Evolutionary conservation across 2,329 filamentous ascomycete genomes (phyloP).

Genomic region (Alternaria brassicicola): DNA sequence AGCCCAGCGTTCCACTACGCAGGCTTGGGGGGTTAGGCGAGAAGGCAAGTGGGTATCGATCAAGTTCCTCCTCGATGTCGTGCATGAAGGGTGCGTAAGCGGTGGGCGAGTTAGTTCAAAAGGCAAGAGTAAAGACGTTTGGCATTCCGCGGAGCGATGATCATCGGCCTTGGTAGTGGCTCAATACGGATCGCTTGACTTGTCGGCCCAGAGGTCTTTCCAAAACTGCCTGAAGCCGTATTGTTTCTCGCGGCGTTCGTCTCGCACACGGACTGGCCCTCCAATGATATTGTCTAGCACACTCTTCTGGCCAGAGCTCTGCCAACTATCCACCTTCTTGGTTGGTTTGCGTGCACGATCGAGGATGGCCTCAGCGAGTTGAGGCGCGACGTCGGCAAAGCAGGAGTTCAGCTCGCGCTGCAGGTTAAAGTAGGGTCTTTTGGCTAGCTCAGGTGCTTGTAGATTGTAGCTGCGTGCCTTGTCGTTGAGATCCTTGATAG

Average conservation of each 20-base stretch:
- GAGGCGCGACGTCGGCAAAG: slow-evolving; percentile 84
- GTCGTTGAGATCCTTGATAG: slow-evolving; percentile 77
- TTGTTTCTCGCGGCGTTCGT: slow-evolving; percentile 70
- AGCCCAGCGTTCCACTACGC: not conserved
- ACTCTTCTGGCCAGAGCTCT: slow-evolving; percentile 52
- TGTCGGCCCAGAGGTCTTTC: slow-evolving; percentile 71
- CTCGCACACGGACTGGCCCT: slow-evolving; percentile 67
- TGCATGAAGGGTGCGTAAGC: slow-evolving; percentile 1
- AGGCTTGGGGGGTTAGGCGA: slow-evolving; percentile 15
- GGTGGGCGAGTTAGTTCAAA: not conserved
- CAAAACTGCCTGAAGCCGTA: slow-evolving; percentile 92
- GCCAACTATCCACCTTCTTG: slow-evolving; percentile 47
- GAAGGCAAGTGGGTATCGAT: slow-evolving; percentile 1
- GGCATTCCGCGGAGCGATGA: not conserved
- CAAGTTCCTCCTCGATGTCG: not conserved
- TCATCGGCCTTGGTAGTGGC: not conserved
- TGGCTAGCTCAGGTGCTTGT: slow-evolving; percentile 88
- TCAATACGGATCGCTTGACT: slow-evolving; percentile 14
- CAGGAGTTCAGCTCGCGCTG: slow-evolving; percentile 81
- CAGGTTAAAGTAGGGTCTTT: slow-evolving; percentile 88
- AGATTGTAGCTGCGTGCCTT: slow-evolving; percentile 90
- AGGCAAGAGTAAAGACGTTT: not conserved
- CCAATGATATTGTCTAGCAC: slow-evolving; percentile 68
- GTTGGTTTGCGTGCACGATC: slow-evolving; percentile 64
- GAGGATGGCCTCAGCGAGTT: slow-evolving; percentile 73